phyloP scores from a whole-genome alignment of 208 protist species.

The Trypanosoma cruzi region DNA sequence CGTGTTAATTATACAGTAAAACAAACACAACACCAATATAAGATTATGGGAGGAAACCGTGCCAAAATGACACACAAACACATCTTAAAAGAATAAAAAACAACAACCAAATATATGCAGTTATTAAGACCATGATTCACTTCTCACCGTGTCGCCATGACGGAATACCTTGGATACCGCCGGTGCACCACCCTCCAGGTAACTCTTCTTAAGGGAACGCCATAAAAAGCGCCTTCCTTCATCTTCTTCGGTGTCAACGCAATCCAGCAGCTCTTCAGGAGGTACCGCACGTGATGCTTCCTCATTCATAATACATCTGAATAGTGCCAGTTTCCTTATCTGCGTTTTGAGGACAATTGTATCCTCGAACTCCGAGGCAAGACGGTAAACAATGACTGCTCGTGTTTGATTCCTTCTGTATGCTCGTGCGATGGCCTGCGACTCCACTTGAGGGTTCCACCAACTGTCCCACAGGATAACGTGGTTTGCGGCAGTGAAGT shows the following conservation, averaged over 20 bases:
- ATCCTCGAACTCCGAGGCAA: constrained; percentile 77
- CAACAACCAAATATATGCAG: neutral
- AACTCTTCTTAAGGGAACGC: constrained; percentile 43
- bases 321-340: constrained; percentile 75
- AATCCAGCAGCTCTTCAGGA: constrained; percentile 61
- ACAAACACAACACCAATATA: neutral
- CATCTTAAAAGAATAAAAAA: neutral
- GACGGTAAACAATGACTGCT: constrained; percentile 96
- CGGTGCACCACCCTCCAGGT: constrained; percentile 43
- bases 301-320: constrained; percentile 79
- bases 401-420: constrained; percentile 98
- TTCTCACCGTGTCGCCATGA: constrained; percentile 56
- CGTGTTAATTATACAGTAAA: neutral
- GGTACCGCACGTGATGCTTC: constrained; percentile 49
- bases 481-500: constrained; percentile 98
- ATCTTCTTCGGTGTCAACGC: constrained; percentile 55
- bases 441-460: constrained; percentile 98
- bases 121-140: constrained; percentile 22
- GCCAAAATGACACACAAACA: neutral
- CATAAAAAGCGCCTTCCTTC: constrained; percentile 55
- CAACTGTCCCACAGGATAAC: constrained; percentile 99
- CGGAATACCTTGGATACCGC: constrained; percentile 59
- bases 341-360: constrained; percentile 59
- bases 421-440: constrained; percentile 95
- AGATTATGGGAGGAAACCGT: neutral